A percentile compares a stretch with the other conserved stretches of the same genome.
These are phyloP conservation scores for Phylloporus arenicola DNA, from an alignment of 768 basidiomycete species.

Conservation along the genomic window DNA sequence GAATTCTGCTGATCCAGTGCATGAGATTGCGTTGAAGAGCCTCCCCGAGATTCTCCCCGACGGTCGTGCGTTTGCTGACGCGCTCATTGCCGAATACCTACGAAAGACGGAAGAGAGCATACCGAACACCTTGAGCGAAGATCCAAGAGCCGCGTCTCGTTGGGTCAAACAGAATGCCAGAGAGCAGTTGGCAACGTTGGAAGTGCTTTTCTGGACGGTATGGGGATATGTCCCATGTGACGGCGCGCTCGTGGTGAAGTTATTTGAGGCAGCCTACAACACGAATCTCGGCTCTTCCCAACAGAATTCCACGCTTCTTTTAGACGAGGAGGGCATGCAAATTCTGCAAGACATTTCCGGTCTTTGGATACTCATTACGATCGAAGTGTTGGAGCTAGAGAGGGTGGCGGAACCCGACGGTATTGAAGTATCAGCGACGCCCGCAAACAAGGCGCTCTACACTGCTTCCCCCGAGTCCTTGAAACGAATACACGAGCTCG, in stretches of 20 bases:
- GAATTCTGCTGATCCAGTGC: slow-evolving; percentile 48
- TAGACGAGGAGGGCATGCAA: slow-evolving; percentile 70
- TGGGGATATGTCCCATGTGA: slow-evolving; percentile 68
- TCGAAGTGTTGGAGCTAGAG: slow-evolving; percentile 81
- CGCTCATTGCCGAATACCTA: slow-evolving; percentile 56
- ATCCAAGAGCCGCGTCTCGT: slow-evolving; percentile 54
- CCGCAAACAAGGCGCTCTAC: slow-evolving; percentile 48
- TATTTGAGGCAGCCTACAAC: slow-evolving; percentile 60
- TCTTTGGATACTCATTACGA: slow-evolving; percentile 71
- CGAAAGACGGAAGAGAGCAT: slow-evolving; percentile 45
- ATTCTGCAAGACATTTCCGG: slow-evolving; percentile 63
- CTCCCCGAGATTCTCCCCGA: slow-evolving; percentile 61
- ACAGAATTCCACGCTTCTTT: slow-evolving; percentile 53
- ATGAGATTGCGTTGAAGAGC: slow-evolving; percentile 48
- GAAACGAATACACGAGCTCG: slow-evolving; percentile 60
- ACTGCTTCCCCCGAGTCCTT: slow-evolving; percentile 58
- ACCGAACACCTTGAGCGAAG: slow-evolving; percentile 40
- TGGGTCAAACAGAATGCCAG: slow-evolving; percentile 72
- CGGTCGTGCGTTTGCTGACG: slow-evolving; percentile 54
- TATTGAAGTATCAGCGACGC: slow-evolving; percentile 49
- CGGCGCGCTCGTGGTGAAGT: slow-evolving; percentile 54
- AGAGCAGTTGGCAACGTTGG: slow-evolving; percentile 77
- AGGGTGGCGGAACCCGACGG: slow-evolving; percentile 47
- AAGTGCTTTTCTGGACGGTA: slow-evolving; percentile 86
- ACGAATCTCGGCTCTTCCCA: slow-evolving; percentile 64